A percentile compares a stretch with the other conserved stretches of the same genome.
These are phyloP conservation scores for Diplodia mutila DNA, from an alignment of 2,329 filamentous ascomycete genomes.

Conservation along the genomic window DNA sequence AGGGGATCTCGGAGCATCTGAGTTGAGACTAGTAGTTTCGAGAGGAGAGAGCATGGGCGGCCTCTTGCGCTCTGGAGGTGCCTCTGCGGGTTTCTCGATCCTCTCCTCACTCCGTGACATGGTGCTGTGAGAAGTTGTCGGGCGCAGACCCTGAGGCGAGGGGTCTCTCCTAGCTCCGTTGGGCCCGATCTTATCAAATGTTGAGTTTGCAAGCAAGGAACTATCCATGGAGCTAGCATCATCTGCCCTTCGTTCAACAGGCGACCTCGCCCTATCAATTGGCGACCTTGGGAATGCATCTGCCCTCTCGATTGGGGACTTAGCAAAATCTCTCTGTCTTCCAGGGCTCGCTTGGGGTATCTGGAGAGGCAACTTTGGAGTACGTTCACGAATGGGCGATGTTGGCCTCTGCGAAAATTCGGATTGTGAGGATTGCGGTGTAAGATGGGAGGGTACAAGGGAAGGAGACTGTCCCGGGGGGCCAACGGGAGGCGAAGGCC, in stretches of 20 bases:
- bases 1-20: slow-evolving; percentile 15
- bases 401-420: slow-evolving; percentile 35
- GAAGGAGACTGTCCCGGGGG: slow-evolving; percentile 29
- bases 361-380: slow-evolving; percentile 32
- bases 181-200: slow-evolving; percentile 4
- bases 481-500: slow-evolving; percentile 32
- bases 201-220: slow-evolving; percentile 30
- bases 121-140: slow-evolving; percentile 43
- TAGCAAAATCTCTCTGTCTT: slow-evolving; percentile 18
- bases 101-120: slow-evolving; percentile 37
- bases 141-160: slow-evolving; percentile 40
- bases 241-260: slow-evolving; percentile 4
- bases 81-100: slow-evolving; percentile 30
- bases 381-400: slow-evolving; percentile 26
- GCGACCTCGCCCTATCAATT: slow-evolving; percentile 16
- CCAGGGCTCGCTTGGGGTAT: slow-evolving; percentile 24
- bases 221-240: slow-evolving; percentile 29
- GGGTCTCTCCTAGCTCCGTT: slow-evolving; percentile 33
- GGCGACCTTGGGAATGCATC: slow-evolving; percentile 17
- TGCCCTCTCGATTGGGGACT: slow-evolving; percentile 16
- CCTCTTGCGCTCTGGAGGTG: slow-evolving; percentile 63
- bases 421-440: slow-evolving; percentile 45
- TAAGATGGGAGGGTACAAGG: slow-evolving; percentile 39
- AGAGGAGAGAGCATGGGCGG: slow-evolving; percentile 65
- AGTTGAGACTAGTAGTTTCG: slow-evolving; percentile 29